phyloP scores from a whole-genome alignment of 1,284 basidiomycete species.

The Butyriboletus appendiculatus region DNA sequence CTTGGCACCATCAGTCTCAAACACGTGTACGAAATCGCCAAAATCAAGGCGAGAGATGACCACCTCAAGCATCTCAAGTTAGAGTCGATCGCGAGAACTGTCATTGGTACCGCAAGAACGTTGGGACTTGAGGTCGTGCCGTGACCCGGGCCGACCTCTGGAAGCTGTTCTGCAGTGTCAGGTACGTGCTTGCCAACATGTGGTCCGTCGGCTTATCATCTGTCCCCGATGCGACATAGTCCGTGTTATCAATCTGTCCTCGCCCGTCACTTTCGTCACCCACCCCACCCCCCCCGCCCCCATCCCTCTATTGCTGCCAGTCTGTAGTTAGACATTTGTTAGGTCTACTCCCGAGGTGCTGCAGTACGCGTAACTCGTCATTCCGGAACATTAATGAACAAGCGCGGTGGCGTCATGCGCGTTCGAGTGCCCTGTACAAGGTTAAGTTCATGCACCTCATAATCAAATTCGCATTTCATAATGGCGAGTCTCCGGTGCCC shows the following conservation, averaged over 20 bases:
- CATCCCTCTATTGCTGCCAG: constrained; percentile 4
- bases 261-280: constrained; percentile 11
- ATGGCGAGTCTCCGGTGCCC: constrained; percentile 36
- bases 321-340: constrained; percentile 32
- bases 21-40: constrained; percentile 99
- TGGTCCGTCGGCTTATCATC: constrained; percentile 23
- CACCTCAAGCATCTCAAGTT: constrained; percentile 83
- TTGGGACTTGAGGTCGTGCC: constrained; percentile 88
- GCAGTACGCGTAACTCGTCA: constrained; percentile 25
- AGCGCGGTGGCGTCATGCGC: constrained; percentile 33
- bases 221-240: constrained; percentile 9
- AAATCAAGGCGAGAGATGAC: constrained; percentile 92
- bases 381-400: constrained; percentile 36
- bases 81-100: constrained; percentile 85
- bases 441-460: constrained; percentile 39
- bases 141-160: constrained; percentile 45
- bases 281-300: neutral
- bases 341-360: constrained; percentile 16
- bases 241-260: constrained; percentile 27
- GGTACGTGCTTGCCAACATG: constrained; percentile 28
- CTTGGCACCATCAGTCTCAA: constrained; percentile 90
- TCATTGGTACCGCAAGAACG: constrained; percentile 84
- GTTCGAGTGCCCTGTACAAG: constrained; percentile 35
- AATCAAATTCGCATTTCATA: constrained; percentile 42
- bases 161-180: constrained; percentile 15